Percentiles rank a stretch among this genome's conserved stretches.
These are phyloP conservation scores for Gyromitra esculenta DNA, from an alignment of 2,329 filamentous ascomycete genomes.

Conservation along the genomic window DNA sequence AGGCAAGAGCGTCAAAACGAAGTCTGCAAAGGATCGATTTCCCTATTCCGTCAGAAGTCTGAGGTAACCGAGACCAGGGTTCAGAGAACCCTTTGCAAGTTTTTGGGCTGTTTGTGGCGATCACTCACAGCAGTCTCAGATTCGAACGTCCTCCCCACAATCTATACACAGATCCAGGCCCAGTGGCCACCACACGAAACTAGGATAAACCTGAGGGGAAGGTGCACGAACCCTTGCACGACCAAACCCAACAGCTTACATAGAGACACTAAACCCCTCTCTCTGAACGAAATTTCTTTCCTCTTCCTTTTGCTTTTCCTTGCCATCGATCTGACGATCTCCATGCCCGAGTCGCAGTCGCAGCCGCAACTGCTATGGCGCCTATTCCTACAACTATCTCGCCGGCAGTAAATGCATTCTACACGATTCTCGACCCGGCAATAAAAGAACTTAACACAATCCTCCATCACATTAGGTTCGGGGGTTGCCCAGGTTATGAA, in stretches of 20 bases:
- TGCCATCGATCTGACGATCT: constrained; percentile 26
- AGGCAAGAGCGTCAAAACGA: constrained; percentile 15
- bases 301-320: constrained; percentile 14
- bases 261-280: constrained; percentile 34
- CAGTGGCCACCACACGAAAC: constrained; percentile 6
- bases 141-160: constrained; percentile 41
- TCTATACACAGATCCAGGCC: constrained; percentile 35
- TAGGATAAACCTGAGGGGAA: not conserved
- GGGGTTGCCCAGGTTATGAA: constrained; percentile 30
- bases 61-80: constrained; percentile 29
- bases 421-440: constrained; percentile 32
- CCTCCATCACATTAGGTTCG: constrained; percentile 26
- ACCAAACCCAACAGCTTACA: constrained; percentile 21
- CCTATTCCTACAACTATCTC: constrained; percentile 27
- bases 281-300: constrained; percentile 10
- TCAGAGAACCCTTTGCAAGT: constrained; percentile 8
- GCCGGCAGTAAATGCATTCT: constrained; percentile 23
- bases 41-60: constrained; percentile 16
- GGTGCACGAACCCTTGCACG: constrained; percentile 24
- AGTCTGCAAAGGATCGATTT: constrained; percentile 35
- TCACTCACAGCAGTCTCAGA: constrained; percentile 46
- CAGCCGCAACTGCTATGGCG: constrained; percentile 36
- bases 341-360: constrained; percentile 27
- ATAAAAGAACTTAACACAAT: constrained; percentile 30
- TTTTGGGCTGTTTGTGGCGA: constrained; percentile 30